phyloP scores from a whole-genome alignment of 2,329 filamentous ascomycete genomes.

The Fusarium floridanum region DNA sequence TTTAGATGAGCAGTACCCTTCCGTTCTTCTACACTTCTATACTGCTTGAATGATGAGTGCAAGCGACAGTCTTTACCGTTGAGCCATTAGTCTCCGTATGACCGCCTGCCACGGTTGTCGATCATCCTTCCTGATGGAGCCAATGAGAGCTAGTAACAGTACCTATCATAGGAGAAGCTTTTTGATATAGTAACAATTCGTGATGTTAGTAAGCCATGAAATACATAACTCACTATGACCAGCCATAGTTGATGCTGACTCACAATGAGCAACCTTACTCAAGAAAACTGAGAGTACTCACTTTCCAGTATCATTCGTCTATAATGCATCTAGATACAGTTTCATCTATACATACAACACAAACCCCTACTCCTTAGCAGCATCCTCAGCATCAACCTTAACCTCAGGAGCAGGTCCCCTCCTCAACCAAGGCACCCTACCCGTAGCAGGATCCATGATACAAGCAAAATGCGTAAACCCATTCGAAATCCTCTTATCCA shows the following conservation, averaged over 20 bases:
- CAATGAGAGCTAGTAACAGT: background rate
- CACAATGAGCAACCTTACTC: background rate
- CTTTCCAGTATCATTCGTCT: background rate
- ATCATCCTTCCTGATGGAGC: background rate
- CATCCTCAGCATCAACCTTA: background rate
- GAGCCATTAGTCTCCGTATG: background rate
- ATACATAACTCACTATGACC: background rate
- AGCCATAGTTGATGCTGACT: background rate
- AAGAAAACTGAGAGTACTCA: background rate
- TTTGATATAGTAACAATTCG: background rate
- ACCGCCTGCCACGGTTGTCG: background rate
- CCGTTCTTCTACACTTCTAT: fast-evolving
- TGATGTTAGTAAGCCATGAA: background rate
- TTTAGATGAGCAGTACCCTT: background rate
- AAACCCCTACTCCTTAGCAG: background rate
- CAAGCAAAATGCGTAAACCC: slow-evolving; percentile 69
- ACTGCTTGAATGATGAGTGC: background rate
- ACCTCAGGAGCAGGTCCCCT: slow-evolving; percentile 11
- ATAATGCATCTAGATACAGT: background rate
- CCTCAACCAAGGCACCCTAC: slow-evolving; percentile 56
- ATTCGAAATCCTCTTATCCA: slow-evolving; percentile 66
- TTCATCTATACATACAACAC: background rate
- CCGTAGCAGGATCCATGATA: slow-evolving; percentile 67
- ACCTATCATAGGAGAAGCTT: background rate
- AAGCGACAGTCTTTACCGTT: background rate